Evolutionary conservation across 2,329 filamentous ascomycete species (phyloP).

Genomic region (Pseudodiploospora longispora): DNA sequence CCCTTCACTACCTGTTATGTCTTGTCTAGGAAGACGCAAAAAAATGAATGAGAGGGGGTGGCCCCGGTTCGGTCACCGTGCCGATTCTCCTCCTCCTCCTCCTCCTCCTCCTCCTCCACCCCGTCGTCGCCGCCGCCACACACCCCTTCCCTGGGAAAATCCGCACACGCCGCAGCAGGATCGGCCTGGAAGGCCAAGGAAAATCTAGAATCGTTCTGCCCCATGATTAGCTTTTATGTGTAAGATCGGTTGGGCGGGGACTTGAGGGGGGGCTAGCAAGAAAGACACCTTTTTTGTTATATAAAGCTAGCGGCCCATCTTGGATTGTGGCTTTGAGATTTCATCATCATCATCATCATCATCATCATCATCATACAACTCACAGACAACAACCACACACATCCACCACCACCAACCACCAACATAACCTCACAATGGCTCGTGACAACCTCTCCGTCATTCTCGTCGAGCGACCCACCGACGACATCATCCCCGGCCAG

Average conservation of each 20-base stretch:
- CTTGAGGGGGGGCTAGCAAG: no score
- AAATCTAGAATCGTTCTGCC: no score
- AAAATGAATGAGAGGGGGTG: no score
- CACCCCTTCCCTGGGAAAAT: neutral
- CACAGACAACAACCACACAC: neutral
- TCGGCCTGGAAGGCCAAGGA: no score
- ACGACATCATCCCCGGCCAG: conserved; percentile 53
- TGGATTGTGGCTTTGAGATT: no score
- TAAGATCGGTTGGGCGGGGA: no score
- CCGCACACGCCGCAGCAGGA: neutral
- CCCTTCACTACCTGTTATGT: no score
- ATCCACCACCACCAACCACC: neutral
- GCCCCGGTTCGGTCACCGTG: neutral
- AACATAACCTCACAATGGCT: conserved; percentile 24
- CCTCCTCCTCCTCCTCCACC: neutral
- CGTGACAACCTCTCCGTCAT: conserved; percentile 43
- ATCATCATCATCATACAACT: neutral
- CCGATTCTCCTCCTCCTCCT: neutral
- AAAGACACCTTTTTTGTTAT: no score
- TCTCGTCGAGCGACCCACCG: conserved; percentile 56
- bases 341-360: no score
- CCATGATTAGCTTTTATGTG: no score
- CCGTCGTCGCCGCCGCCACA: neutral
- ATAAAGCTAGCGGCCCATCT: no score
- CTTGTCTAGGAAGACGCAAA: no score